phyloP scores from a whole-genome alignment of 495 filamentous ascomycete species.

The Daldinia loculata region DNA sequence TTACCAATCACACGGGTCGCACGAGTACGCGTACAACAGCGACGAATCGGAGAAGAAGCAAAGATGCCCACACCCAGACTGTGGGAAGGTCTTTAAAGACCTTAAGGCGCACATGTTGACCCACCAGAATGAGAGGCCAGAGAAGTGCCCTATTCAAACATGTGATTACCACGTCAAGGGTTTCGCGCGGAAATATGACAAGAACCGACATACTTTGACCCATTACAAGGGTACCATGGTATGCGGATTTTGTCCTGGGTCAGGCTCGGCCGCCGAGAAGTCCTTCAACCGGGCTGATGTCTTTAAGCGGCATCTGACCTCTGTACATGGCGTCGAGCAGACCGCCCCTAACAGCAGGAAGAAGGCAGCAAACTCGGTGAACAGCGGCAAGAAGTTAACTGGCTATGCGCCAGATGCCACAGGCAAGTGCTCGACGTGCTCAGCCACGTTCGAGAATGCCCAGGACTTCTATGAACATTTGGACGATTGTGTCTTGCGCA shows the following conservation, averaged over 20 bases:
- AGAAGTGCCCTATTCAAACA: slow-evolving; percentile 93
- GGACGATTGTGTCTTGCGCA: slow-evolving; percentile 96
- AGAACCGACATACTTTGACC: slow-evolving; percentile 96
- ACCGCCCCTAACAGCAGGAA: slow-evolving; percentile 94
- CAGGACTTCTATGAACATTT: slow-evolving; percentile 99
- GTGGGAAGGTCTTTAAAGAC: slow-evolving; percentile 92
- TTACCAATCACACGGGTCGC: slow-evolving; percentile 47
- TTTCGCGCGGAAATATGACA: slow-evolving; percentile 98
- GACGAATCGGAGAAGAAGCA: slow-evolving; percentile 51
- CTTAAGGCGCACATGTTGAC: slow-evolving; percentile 96
- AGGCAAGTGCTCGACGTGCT: slow-evolving; percentile 97
- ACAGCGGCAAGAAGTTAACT: slow-evolving; percentile 63
- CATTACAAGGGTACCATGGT: slow-evolving; percentile 99
- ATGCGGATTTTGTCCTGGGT: slow-evolving; percentile 95
- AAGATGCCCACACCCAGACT: slow-evolving; percentile 82
- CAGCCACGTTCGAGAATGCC: slow-evolving; percentile 87
- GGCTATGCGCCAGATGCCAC: slow-evolving; percentile 77
- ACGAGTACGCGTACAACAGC: slow-evolving; percentile 49
- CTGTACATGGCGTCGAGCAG: slow-evolving; percentile 94
- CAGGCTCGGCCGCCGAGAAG: slow-evolving; percentile 92
- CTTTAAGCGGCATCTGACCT: slow-evolving; percentile 96
- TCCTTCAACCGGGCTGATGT: slow-evolving; percentile 99
- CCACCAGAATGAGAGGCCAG: slow-evolving; percentile 90
- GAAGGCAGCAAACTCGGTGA: slow-evolving; percentile 53
- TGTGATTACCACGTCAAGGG: slow-evolving; percentile 97